Evolutionary conservation across 768 basidiomycete genomes (phyloP).

Genomic region (Paxillus rubicundulus): DNA sequence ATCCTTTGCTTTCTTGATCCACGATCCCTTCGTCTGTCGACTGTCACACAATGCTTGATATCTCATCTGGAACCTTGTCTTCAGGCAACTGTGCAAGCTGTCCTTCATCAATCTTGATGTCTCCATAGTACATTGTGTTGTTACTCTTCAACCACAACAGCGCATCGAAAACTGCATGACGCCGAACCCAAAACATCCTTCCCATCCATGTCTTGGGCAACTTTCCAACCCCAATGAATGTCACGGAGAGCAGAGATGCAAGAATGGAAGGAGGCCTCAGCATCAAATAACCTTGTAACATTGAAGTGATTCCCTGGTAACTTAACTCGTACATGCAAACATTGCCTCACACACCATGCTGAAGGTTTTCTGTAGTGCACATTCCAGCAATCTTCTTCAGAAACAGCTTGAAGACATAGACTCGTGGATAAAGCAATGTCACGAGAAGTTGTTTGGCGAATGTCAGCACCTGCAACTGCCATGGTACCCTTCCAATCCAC

Average conservation of each 20-base stretch:
- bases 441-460: constrained; percentile 39
- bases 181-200: constrained; percentile 32
- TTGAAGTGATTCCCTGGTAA: too few relatives aligned
- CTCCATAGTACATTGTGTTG: constrained; percentile 32
- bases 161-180: constrained; percentile 27
- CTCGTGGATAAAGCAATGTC: constrained; percentile 17
- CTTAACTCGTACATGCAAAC: constrained; percentile 34
- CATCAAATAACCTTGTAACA: constrained; percentile 36
- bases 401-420: too few relatives aligned
- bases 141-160: constrained; percentile 37
- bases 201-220: constrained; percentile 29
- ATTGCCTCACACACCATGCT: constrained; percentile 34
- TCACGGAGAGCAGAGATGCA: constrained; percentile 32
- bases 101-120: constrained; percentile 24
- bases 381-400: too few relatives aligned
- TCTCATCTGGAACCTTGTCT: constrained; percentile 33
- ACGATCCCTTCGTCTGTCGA: constrained; percentile 40
- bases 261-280: constrained; percentile 30
- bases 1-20: constrained; percentile 24
- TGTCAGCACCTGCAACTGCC: constrained; percentile 27
- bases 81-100: constrained; percentile 27
- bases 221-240: constrained; percentile 33
- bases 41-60: constrained; percentile 23
- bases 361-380: too few relatives aligned
- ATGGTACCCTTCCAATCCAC: constrained; percentile 37